Evolutionary conservation across 169 alveolate genomes (phyloP), one percentile per base, ranked within the genome.

Genomic region (Plasmodium ovale): DNA sequence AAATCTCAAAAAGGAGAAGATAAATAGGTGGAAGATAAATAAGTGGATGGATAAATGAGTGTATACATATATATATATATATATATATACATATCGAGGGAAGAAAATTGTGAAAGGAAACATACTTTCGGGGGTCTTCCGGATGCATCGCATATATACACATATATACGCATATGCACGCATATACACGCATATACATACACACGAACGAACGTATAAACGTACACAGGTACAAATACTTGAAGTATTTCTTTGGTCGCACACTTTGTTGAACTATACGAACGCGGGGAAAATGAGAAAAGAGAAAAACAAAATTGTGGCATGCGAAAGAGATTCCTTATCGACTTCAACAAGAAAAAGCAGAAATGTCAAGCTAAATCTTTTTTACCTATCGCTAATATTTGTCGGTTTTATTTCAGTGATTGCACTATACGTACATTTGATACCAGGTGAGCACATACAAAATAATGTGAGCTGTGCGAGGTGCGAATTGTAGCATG

Each of bases 401-500:
- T 82, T 82, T 47, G 44, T 42, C 25, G 31, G 33, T 3, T 82
- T 65, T 59, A 44, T 67, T 3, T 58, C 35, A 69, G 72, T 53
- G 44, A 37, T 82, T 21, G 42, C 33, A 29, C n/a, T 67, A 19
- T 82, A 82, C 35, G n/a, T 82, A 33, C 44, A 25, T 68, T 35
- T 67, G 29, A 82, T 82, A 25, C 90, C 90, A 29, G 90, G 90
- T 82, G 58, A 51, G 37, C 25, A 47, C 16, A 47, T n/a, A n/a
- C n/a, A n/a, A n/a, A n/a, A n/a, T n/a, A n/a, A n/a, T n/a, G n/a
- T n/a, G n/a, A n/a, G n/a, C n/a, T n/a, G n/a, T n/a, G n/a, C n/a
- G n/a, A n/a, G n/a, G n/a, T n/a, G n/a, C n/a, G n/a, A n/a, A n/a
- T n/a, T n/a, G n/a, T n/a, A n/a, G n/a, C n/a, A n/a, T n/a, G n/a